Percentiles rank a stretch among this genome's conserved stretches.
Conservation (phyloP, 2,329 filamentous ascomycete genomes). For the Thielaviopsis musarum region DNA sequence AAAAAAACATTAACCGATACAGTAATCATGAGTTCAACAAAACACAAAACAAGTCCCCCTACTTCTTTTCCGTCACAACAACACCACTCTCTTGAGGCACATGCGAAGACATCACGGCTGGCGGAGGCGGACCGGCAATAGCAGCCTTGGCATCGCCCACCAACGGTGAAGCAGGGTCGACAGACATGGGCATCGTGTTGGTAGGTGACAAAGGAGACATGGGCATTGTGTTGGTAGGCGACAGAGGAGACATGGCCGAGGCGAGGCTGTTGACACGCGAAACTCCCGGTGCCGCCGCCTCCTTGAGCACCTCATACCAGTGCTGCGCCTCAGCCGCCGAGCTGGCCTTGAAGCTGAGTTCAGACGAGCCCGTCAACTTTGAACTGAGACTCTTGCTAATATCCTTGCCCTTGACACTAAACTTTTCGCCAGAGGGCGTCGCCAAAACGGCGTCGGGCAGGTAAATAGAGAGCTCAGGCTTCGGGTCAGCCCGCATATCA, state of each 20-base stretch:
- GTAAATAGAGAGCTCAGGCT: constrained; percentile 77
- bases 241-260: constrained; percentile 13
- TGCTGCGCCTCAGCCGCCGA: constrained; percentile 63
- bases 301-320: constrained; percentile 63
- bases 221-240: not conserved
- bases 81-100: constrained; percentile 12
- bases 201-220: not conserved
- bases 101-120: constrained; percentile 11
- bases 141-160: constrained; percentile 13
- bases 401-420: constrained; percentile 92
- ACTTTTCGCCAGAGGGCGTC: constrained; percentile 57
- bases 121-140: constrained; percentile 12
- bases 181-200: not conserved
- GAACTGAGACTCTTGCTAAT: constrained; percentile 62
- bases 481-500: constrained; percentile 49
- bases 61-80: constrained; percentile 3
- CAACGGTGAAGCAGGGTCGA: constrained; percentile 12
- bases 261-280: constrained; percentile 15
- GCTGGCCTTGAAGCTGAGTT: constrained; percentile 77
- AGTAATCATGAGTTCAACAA: not conserved
- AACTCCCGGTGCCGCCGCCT: constrained; percentile 36
- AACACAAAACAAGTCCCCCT: not conserved
- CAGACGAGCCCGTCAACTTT: constrained; percentile 63
- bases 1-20: constrained; percentile 1
- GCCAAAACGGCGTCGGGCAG: constrained; percentile 80